Percentiles rank a stretch among this genome's conserved stretches.
Evolutionary conservation across 2,329 filamentous ascomycete species (phyloP).

Genomic region (Dothideomycetes sp.): DNA sequence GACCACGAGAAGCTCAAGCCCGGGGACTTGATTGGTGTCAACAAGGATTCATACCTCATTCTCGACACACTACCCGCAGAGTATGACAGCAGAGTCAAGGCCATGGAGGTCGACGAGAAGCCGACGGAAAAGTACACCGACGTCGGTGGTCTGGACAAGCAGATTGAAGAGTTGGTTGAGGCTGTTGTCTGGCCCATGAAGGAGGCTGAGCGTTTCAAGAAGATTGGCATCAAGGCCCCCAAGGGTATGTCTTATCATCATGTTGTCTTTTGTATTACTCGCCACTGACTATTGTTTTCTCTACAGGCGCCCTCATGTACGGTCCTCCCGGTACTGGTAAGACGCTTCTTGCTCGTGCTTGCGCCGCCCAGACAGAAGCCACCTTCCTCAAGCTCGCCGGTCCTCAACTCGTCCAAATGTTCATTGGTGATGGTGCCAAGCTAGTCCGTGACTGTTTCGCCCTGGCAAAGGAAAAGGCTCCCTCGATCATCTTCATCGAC

Average conservation of each 20-base stretch:
- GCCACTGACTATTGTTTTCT: conserved; percentile 13
- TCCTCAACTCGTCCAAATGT: conserved; percentile 98
- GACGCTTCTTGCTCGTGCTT: conserved; percentile 86
- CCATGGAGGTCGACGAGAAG: conserved; percentile 99
- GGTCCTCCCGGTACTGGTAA: conserved; percentile 86
- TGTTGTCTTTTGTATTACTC: background rate
- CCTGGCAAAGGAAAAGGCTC: conserved; percentile 95
- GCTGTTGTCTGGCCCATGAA: conserved; percentile 99
- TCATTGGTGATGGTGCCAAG: conserved; percentile 97
- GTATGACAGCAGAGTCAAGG: conserved; percentile 97
- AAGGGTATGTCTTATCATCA: conserved; percentile 58
- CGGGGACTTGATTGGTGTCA: conserved; percentile 92
- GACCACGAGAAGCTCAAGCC: conserved; percentile 93
- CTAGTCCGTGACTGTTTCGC: conserved; percentile 96
- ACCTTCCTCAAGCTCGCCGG: conserved; percentile 98
- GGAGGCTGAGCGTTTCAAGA: conserved; percentile 97
- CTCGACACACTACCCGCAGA: conserved; percentile 94
- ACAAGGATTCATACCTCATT: conserved; percentile 97
- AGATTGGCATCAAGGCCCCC: conserved; percentile 98
- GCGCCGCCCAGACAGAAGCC: conserved; percentile 93
- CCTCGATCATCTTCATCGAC: conserved; percentile 98
- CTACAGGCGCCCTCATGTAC: conserved; percentile 88
- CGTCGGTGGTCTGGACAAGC: conserved; percentile 94
- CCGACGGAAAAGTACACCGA: conserved; percentile 98
- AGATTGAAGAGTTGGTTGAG: conserved; percentile 97